Base-by-base conservation (phyloP, 192 early-diverging fungal genomes). In the Radiomyces spectabilis region DNA sequence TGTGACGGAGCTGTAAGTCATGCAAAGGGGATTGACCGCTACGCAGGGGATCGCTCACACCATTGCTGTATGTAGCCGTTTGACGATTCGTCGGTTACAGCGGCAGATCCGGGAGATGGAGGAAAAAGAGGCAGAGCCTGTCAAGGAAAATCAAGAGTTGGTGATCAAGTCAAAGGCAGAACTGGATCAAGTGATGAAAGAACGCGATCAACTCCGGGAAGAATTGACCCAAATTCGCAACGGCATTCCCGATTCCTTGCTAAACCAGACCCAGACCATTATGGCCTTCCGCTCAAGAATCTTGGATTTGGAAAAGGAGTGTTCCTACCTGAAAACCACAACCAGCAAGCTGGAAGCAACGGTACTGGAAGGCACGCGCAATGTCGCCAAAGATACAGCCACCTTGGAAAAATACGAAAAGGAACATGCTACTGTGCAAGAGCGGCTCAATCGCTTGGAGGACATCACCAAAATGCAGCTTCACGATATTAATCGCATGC, bases 401-500 rank as follows among this genome's bases (percentile, higher is more conserved):
- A 71, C 66, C 1, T 30, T 60, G 1, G 24, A 35, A 22, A 10
- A 32, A 15, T 59, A 59, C 32, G 64, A 59, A 55, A 55, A 30
- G 21, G 64, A 66, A 4, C 60, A 62, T 34, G 42, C 41, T 3
- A 29, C 22, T 3, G 43, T 62, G 5, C 52, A 55, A 21, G 52
- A 59, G 19, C 46, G 64, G 19, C 30, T 59, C 22, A 66, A 66
- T 24, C 42, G 58, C 3, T 35, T 77, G 41, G 72, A 78, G 32
- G 68, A 65, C 18, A 61, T 69, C 4, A 53, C 61, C 10, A 68
- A 65, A 58, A 54, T 74, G 61, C 61, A 71, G 27, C 58, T 78
- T 2, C 59, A 71, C 26, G 75, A 77, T 39, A 70, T 83, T 55
- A 78, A 73, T 42, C 66, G 68, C 19, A 69, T 84, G 27, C 53